These are phyloP conservation scores for sorghum (Sorghum bicolor) DNA, from an alignment of 176 grass and related monocot genomes.

Conservation along the genomic window DNA sequence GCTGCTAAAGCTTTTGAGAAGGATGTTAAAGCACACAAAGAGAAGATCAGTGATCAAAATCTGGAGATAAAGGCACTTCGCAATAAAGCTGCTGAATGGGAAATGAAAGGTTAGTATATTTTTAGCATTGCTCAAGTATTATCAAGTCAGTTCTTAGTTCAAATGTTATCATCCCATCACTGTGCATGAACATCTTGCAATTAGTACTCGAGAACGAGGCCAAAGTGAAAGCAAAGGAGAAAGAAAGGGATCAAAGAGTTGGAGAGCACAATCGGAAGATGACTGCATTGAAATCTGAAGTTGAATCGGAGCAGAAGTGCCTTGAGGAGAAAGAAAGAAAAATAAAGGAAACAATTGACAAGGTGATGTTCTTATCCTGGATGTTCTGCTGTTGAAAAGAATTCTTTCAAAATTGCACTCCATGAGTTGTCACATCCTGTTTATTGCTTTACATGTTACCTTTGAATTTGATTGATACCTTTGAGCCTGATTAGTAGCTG, in stretches of 20 bases:
- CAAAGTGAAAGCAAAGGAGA: constrained; percentile 47
- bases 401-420: background rate
- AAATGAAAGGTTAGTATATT: constrained; percentile 56
- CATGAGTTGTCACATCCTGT: background rate
- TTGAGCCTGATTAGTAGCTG: background rate
- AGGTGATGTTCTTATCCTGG: constrained; percentile 44
- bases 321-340: constrained; percentile 54
- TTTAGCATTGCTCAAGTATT: constrained; percentile 17
- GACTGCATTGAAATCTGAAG: constrained; percentile 47
- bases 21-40: constrained; percentile 69
- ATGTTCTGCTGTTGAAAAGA: background rate
- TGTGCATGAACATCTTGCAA: constrained; percentile 5
- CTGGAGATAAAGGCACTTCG: constrained; percentile 42
- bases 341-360: constrained; percentile 38
- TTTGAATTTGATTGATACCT: background rate
- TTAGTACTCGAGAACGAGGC: constrained; percentile 48
- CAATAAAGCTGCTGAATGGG: constrained; percentile 53
- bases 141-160: background rate
- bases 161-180: background rate
- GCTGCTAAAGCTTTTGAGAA: constrained; percentile 74
- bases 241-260: constrained; percentile 54
- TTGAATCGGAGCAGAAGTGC: constrained; percentile 51
- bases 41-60: constrained; percentile 56
- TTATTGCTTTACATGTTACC: background rate
- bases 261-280: constrained; percentile 54